Evolutionary conservation across 371 early-diverging fungal genomes (phyloP), one percentile per base, ranked within the genome.

Genomic region (Lichtheimia hyalospora): DNA sequence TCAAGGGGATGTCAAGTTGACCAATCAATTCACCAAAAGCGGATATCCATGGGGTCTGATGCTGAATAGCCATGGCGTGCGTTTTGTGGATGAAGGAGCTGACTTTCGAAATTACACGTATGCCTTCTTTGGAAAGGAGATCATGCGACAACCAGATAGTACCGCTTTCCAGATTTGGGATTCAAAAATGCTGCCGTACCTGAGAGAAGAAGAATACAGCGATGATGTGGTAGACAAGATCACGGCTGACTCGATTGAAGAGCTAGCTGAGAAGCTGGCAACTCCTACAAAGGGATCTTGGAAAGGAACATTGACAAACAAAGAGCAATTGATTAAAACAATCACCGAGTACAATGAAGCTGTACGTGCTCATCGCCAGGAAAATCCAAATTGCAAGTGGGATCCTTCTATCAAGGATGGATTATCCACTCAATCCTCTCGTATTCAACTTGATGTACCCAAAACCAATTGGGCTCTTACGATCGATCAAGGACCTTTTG

Each of bases 91-190:
- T 43, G 65, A 64, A 52, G 65, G 65, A 3, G 55, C 60, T 56
- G 65, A 64, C 34, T 60, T 64, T 46, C 54, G 65, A 8, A 64
- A 64, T 27, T 64, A 64, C 60, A 64, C 65, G 2, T 64, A 64
- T 44, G 65, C 65, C 2, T 54, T 56, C 28, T 64, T 64, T 60
- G 65, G 65, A 6, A 59, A 60, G 42, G 65, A 59, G 44, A 60
- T 64, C 15, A 34, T 64, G 49, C 28, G 60, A 23, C 65, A 64
- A 16, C 65, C 65, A 14, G 59, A 41, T 14, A 43, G 65, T 18
- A 43, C 60, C 0, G 65, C 56, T 6, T 52, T 52, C 25, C 65
- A 64, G 34, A 48, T 64, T 13, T 64, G 52, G 43, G 65, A 64
- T 24, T 23, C 52, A 20, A 54, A 64, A 27, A 16, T 52, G 5